A percentile compares a stretch with the other conserved stretches of the same genome.
Conservation (phyloP, 1,284 basidiomycete genomes). For the Apiotrichum sp. region DNA sequence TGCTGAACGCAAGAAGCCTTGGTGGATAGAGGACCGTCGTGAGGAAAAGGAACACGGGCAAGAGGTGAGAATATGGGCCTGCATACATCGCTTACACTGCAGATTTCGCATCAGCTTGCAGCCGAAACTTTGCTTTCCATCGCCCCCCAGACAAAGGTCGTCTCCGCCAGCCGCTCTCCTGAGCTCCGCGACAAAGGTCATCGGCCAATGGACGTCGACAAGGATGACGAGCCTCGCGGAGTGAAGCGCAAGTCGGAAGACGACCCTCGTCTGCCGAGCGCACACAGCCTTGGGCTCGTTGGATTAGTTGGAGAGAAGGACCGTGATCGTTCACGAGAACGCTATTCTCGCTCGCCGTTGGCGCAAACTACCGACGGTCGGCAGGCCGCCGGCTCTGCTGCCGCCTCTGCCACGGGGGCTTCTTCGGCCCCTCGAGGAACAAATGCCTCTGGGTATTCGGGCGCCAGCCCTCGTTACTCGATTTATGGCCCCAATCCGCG, state of each 20-base stretch:
- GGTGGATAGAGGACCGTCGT: constrained; percentile 36
- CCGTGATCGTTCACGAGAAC: constrained; percentile 28
- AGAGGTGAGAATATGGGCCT: constrained; percentile 5
- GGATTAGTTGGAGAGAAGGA: constrained; percentile 23
- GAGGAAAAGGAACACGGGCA: constrained; percentile 9
- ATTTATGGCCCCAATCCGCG: constrained; percentile 40
- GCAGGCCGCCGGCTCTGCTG: constrained; percentile 1
- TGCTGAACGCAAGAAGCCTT: constrained; percentile 34
- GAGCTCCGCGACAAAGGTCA: constrained; percentile 23
- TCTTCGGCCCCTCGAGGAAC: constrained; percentile 3
- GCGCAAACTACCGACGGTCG: constrained; percentile 14
- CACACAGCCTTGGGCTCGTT: constrained; percentile 26
- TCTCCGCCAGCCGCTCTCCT: constrained; percentile 16
- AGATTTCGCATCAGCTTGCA: constrained; percentile 45
- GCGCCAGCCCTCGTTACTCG: constrained; percentile 28
- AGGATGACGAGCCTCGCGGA: constrained; percentile 31
- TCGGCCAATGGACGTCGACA: constrained; percentile 24
- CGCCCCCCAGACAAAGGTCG: constrained; percentile 32
- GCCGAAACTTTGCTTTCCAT: constrained; percentile 46
- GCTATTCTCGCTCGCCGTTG: constrained; percentile 31
- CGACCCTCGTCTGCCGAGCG: constrained; percentile 25
- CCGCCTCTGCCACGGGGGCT: neutral
- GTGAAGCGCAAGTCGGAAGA: constrained; percentile 39
- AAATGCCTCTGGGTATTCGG: constrained; percentile 1
- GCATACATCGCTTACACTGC: neutral